Conservation (phyloP, 2,329 filamentous ascomycete genomes). For the Thelonectria rubi region DNA sequence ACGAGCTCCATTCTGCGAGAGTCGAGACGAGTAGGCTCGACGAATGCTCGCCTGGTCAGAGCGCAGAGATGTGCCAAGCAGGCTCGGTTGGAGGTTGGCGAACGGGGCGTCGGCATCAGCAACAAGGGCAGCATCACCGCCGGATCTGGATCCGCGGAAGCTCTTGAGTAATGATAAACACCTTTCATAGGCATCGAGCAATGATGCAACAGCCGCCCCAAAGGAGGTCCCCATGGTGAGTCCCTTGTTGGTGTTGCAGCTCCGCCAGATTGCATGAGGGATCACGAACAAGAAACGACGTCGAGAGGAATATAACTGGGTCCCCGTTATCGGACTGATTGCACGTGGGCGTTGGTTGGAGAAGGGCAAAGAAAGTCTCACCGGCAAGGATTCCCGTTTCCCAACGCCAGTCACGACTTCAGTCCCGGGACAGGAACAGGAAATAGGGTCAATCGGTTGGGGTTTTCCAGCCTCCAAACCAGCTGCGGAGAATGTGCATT, state of each 20-base stretch:
- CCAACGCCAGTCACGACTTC: not conserved
- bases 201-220: slow-evolving; percentile 52
- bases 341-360: slow-evolving; percentile 33
- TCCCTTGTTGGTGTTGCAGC: slow-evolving; percentile 12
- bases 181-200: slow-evolving; percentile 59
- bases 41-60: slow-evolving; percentile 53
- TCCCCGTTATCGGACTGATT: slow-evolving; percentile 26
- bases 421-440: not conserved
- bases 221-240: slow-evolving; percentile 52
- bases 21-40: slow-evolving; percentile 52
- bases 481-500: too few species aligned
- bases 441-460: too few species aligned
- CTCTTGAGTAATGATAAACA: slow-evolving; percentile 55
- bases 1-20: slow-evolving; percentile 52
- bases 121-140: slow-evolving; percentile 17
- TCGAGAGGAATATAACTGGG: slow-evolving; percentile 16
- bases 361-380: not conserved
- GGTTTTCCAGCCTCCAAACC: too few species aligned
- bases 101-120: slow-evolving; percentile 35
- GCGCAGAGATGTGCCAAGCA: slow-evolving; percentile 49
- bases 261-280: slow-evolving; percentile 31
- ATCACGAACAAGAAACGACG: slow-evolving; percentile 30
- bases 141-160: slow-evolving; percentile 34
- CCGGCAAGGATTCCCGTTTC: slow-evolving; percentile 7
- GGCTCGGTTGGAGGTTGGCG: slow-evolving; percentile 36